Percentiles rank a stretch among this genome's conserved stretches.
These are phyloP conservation scores for Globisporangium yorkense DNA, from an alignment of 352 stramenopile genomes.

Conservation along the genomic window DNA sequence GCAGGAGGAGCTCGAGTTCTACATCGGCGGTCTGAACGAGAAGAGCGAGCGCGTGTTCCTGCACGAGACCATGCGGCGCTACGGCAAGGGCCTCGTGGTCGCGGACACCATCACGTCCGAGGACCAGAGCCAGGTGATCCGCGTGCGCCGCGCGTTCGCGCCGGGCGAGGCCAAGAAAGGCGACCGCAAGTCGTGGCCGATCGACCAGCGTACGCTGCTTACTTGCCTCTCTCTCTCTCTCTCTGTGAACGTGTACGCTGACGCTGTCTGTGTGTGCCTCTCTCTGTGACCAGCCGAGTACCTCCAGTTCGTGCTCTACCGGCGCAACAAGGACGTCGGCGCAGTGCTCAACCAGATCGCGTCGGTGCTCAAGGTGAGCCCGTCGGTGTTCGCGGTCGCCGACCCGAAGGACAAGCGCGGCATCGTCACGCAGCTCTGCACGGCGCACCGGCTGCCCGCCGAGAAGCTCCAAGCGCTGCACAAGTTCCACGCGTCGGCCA, in stretches of 20 bases:
- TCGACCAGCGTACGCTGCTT: conserved; percentile 51
- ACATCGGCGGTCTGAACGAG: conserved; percentile 72
- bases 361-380: conserved; percentile 63
- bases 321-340: conserved; percentile 95
- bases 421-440: conserved; percentile 94
- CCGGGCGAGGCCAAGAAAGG: conserved; percentile 30
- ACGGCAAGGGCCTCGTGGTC: conserved; percentile 70
- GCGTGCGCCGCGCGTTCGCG: conserved; percentile 46
- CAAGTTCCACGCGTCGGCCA: conserved; percentile 16
- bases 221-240: neutral
- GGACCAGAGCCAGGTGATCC: conserved; percentile 60
- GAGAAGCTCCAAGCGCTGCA: conserved; percentile 50
- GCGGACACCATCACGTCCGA: conserved; percentile 87
- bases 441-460: conserved; percentile 73
- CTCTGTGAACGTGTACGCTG: neutral
- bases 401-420: conserved; percentile 97
- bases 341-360: conserved; percentile 78
- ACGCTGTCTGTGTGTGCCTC: neutral
- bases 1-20: conserved; percentile 54
- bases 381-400: conserved; percentile 86
- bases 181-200: conserved; percentile 60
- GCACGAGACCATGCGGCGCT: conserved; percentile 87
- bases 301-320: conserved; percentile 95
- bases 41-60: conserved; percentile 87
- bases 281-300: conserved; percentile 72